A percentile compares a stretch with the other conserved stretches of the same genome.
Evolutionary conservation across 164 flowering plant species (phyloP).

Genomic region (Vitis labrusca): DNA sequence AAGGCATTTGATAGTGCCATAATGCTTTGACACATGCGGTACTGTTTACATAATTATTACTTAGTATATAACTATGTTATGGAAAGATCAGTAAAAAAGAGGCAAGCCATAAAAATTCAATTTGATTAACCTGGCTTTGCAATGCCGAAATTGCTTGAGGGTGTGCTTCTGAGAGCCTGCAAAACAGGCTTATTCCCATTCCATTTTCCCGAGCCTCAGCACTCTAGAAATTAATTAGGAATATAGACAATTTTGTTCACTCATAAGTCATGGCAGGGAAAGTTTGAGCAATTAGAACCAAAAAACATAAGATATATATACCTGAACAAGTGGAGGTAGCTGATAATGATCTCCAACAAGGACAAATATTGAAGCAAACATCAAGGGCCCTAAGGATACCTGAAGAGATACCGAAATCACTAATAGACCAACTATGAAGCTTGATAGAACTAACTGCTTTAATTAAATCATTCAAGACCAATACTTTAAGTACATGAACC

Average conservation of each 20-base stretch:
- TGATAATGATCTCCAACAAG: slow-evolving; percentile 99
- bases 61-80: background rate
- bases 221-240: slow-evolving; percentile 48
- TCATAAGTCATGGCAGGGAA: background rate
- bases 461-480: background rate
- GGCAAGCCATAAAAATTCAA: background rate
- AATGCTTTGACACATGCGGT: slow-evolving; percentile 90
- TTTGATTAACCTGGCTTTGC: slow-evolving; percentile 73
- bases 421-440: background rate
- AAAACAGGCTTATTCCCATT: slow-evolving; percentile 88
- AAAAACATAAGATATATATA: slow-evolving; percentile 13
- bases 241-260: background rate
- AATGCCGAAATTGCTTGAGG: slow-evolving; percentile 93
- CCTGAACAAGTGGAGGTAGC: slow-evolving; percentile 96
- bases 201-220: slow-evolving; percentile 90
- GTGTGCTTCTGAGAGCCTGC: slow-evolving; percentile 97
- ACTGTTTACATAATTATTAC: slow-evolving; percentile 44
- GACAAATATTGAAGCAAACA: slow-evolving; percentile 89
- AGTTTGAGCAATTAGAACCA: slow-evolving; percentile 7
- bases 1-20: slow-evolving; percentile 89
- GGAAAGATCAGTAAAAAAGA: background rate
- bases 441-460: background rate
- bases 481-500: background rate
- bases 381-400: slow-evolving; percentile 97
- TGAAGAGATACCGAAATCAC: slow-evolving; percentile 14